These are phyloP conservation scores for Diospyros kaki DNA, from an alignment of 148 eudicot species.

Conservation along the genomic window DNA sequence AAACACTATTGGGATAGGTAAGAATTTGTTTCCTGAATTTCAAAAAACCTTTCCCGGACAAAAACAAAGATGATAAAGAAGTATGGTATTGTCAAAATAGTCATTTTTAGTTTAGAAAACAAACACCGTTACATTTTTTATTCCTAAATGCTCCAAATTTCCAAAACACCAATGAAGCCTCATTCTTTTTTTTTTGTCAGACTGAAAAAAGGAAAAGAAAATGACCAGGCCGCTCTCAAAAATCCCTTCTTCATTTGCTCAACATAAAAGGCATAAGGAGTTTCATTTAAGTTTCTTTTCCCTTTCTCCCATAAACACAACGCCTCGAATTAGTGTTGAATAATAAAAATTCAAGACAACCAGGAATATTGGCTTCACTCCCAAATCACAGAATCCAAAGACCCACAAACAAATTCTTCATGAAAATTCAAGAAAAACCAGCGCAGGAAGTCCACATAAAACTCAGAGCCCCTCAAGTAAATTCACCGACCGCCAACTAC, in stretches of 20 bases:
- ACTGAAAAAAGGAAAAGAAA: neutral
- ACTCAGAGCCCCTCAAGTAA: no score
- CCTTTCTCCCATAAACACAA: neutral
- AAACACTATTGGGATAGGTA: no score
- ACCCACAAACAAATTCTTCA: neutral
- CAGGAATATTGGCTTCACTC: neutral
- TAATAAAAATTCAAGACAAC: neutral
- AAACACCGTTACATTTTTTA: no score
- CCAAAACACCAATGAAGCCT: no score
- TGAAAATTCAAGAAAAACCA: neutral
- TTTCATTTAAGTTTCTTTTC: neutral
- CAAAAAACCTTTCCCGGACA: no score
- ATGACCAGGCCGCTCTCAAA: neutral
- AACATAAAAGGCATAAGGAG: neutral
- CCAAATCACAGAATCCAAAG: neutral
- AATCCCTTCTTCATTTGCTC: neutral
- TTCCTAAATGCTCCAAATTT: no score
- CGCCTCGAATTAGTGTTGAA: neutral
- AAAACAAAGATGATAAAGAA: no score
- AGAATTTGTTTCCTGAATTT: no score
- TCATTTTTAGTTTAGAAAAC: no score
- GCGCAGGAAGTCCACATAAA: neutral
- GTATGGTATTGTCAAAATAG: no score
- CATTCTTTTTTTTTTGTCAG: neutral
- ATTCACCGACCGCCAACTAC: neutral